phyloP scores from a whole-genome alignment of 441 rosid species.

The Sinapis alba region DNA sequence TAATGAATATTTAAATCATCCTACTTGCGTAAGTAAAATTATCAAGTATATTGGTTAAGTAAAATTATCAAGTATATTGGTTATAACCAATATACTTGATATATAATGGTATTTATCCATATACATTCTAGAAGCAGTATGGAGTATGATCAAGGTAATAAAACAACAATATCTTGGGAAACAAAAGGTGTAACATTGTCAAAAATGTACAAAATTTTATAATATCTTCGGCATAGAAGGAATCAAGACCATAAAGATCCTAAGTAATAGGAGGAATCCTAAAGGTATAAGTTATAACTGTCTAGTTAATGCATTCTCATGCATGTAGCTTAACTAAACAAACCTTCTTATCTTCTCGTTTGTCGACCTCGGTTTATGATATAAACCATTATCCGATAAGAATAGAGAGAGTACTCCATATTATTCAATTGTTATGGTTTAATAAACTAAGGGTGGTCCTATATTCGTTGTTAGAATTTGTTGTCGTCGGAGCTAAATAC shows the following conservation, averaged over 20 bases:
- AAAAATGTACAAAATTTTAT: conserved; percentile 18
- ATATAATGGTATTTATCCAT: background rate
- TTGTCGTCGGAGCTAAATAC: too few relatives aligned
- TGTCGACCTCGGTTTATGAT: conserved; percentile 22
- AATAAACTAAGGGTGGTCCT: background rate
- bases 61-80: background rate
- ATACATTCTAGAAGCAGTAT: conserved; percentile 20
- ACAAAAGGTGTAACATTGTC: conserved; percentile 17
- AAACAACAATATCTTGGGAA: conserved; percentile 20
- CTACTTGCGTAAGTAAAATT: background rate
- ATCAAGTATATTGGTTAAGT: background rate
- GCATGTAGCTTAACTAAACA: conserved; percentile 28
- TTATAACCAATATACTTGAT: background rate
- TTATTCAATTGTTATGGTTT: conserved; percentile 5
- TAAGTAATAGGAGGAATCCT: conserved; percentile 33
- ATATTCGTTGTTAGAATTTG: background rate
- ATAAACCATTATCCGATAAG: conserved; percentile 29
- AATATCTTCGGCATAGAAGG: conserved; percentile 31
- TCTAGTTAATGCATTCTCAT: conserved; percentile 18
- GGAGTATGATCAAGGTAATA: background rate
- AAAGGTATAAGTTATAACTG: background rate
- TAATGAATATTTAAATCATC: background rate
- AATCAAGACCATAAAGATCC: conserved; percentile 29
- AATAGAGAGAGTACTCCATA: conserved; percentile 9
- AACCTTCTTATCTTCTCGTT: conserved; percentile 22